Conservation (phyloP, 2,329 filamentous ascomycete species). For the Fusarium sp. region DNA sequence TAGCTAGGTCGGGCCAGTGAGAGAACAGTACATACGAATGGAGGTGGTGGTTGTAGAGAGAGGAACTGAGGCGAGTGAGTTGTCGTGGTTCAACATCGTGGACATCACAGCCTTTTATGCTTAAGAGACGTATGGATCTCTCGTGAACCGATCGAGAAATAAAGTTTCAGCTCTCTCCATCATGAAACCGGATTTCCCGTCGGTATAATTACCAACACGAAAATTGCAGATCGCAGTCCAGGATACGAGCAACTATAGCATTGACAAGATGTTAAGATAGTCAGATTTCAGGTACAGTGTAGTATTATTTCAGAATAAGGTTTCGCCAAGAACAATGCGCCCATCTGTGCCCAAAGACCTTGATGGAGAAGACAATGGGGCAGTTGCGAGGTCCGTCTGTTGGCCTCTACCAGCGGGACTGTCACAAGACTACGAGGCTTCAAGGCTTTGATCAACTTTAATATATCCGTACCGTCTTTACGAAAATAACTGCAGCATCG, state of each 20-base stretch:
- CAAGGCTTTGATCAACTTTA: neutral
- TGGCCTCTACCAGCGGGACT: neutral
- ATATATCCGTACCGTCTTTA: neutral
- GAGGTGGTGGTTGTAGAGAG: neutral
- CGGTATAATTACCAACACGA: neutral
- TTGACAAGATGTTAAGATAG: neutral
- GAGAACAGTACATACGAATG: neutral
- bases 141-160: neutral
- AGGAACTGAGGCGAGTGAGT: neutral
- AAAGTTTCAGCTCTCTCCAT: neutral
- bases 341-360: neutral
- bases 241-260: neutral
- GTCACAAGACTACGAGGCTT: accelerated
- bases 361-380: neutral
- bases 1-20: neutral
- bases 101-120: neutral
- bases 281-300: neutral
- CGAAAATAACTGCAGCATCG: neutral
- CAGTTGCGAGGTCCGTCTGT: neutral
- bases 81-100: neutral
- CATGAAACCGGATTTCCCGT: neutral
- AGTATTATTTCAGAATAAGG: neutral
- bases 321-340: neutral
- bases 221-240: neutral
- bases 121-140: neutral